phyloP scores from a whole-genome alignment of 192 early-diverging fungal genomes.

The Glomus cerebriforme region DNA sequence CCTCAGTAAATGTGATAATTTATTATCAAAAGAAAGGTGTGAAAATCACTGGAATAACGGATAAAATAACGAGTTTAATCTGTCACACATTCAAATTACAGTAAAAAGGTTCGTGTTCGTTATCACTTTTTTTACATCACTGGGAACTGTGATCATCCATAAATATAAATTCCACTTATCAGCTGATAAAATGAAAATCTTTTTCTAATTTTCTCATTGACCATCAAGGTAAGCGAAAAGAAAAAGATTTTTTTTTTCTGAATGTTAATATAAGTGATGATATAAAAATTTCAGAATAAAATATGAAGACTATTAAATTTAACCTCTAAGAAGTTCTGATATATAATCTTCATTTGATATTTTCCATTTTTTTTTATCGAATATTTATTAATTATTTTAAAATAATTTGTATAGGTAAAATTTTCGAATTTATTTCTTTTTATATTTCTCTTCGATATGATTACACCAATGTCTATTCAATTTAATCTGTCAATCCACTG shows the following conservation, averaged over 20 bases:
- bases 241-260: background rate
- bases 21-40: background rate
- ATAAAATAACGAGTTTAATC: background rate
- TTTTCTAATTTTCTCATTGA: no score
- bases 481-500: slow-evolving; percentile 5
- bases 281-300: background rate
- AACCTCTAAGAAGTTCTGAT: slow-evolving; percentile 13
- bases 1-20: background rate
- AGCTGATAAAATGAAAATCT: background rate
- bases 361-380: background rate
- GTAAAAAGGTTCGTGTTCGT: background rate
- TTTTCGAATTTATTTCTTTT: background rate
- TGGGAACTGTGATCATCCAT: background rate
- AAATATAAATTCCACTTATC: background rate
- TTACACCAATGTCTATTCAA: background rate
- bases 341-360: background rate
- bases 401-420: background rate
- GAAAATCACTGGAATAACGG: background rate
- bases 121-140: background rate
- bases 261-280: background rate
- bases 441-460: background rate
- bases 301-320: background rate
- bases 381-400: background rate
- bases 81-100: background rate
- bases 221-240: background rate